Evolutionary conservation across 208 protist species (phyloP).

Genomic region (Phytomonas sp.): DNA sequence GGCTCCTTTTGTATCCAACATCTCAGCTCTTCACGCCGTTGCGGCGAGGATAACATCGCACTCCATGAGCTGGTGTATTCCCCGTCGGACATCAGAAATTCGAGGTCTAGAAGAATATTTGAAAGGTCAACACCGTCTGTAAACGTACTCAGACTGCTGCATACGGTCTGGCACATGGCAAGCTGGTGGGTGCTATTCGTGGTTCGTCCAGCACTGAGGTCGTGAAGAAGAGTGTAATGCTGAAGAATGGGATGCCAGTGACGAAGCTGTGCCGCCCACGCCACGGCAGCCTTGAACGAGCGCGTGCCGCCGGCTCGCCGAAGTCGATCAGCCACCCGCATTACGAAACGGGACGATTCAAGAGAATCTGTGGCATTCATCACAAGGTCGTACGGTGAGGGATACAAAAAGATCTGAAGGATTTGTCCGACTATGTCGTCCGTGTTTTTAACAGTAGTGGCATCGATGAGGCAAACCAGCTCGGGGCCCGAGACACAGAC

Average conservation of each 20-base stretch:
- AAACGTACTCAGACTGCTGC: conserved; percentile 26
- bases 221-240: conserved; percentile 53
- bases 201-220: conserved; percentile 38
- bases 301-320: conserved; percentile 25
- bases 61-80: conserved; percentile 15
- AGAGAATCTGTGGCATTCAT: no score
- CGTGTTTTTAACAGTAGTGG: not conserved
- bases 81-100: not conserved
- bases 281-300: conserved; percentile 27
- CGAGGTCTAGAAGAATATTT: conserved; percentile 8
- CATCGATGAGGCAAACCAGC: conserved; percentile 18
- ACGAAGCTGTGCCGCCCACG: conserved; percentile 47
- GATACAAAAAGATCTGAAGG: conserved; percentile 31
- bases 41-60: conserved; percentile 1
- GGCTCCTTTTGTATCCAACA: conserved; percentile 13
- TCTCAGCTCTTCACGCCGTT: conserved; percentile 12
- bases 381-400: not conserved
- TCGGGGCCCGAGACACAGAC: conserved; percentile 47
- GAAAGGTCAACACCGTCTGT: conserved; percentile 29
- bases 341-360: conserved; percentile 12
- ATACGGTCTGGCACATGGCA: conserved; percentile 25
- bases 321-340: conserved; percentile 41
- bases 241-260: conserved; percentile 49
- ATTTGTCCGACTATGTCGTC: conserved; percentile 14
- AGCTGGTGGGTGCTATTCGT: conserved; percentile 27